Evolutionary conservation across 768 basidiomycete species (phyloP), one percentile per base, ranked within the genome.

Genomic region (Lactarius hatsudake): DNA sequence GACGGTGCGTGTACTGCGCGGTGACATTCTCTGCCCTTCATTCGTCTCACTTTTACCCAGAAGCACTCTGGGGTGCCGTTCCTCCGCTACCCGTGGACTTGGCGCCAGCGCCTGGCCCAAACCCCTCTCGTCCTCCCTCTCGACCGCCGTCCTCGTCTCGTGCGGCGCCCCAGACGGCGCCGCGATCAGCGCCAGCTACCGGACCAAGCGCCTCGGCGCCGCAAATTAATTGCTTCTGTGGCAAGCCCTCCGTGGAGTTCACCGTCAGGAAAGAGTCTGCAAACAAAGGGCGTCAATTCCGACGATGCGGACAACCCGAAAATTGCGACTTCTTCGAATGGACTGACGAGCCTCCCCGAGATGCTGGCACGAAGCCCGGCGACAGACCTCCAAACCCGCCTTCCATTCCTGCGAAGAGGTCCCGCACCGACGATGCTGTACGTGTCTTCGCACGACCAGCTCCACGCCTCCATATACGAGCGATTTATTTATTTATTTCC

Each of bases 211-310:
- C 64, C 62, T 38, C 57, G 5, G 32, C 12, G 68, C 63, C 63
- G 20, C 67, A 64, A 61, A 61, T 70, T 43, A 74, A 72, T 61
- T 93, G 93, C 73, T 75, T 78, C 28, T 93, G 93, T 71, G 81
- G 81, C 26, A 72, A 82, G 51, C 80, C 84, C 40, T 85, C 88
- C 1, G 79, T 81, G 17, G 80, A 78, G 36, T 76, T 78, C 30
- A 84, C 82, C 1, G 86, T 85, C 20, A 75, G 73, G n/a, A 91
- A 87, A 71, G 88, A 89, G 48, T 85, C 84, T 7, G 71, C 76
- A 0, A 96, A 94, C 74, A 84, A 91, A 74, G 94, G 94, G 1
- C 82, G 91, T 36, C 71, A 75, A 26, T 97, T 94, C 76, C 94
- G 90, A 88, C 85, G 74, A 62, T 98, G 96, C 74, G 76, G 61